Percentiles rank a stretch among this genome's conserved stretches.
Evolutionary conservation across 192 early-diverging fungal genomes (phyloP).

Genomic region (Pilaira anomala): DNA sequence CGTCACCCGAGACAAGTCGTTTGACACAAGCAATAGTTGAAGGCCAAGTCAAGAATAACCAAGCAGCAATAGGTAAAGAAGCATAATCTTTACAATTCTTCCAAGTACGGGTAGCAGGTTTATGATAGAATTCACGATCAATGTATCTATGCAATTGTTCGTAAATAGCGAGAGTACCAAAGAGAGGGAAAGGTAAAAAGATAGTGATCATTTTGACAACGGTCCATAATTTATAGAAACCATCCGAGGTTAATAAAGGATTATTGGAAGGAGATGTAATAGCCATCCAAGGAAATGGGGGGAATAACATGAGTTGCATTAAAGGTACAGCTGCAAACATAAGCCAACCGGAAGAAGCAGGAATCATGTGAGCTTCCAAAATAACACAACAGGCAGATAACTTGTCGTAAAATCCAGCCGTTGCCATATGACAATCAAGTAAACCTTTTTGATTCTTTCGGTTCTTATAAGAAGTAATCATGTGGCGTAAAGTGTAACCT

Average conservation of each 20-base stretch:
- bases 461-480: background rate
- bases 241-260: constrained; percentile 37
- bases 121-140: constrained; percentile 39
- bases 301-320: constrained; percentile 42
- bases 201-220: constrained; percentile 41
- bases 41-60: constrained; percentile 50
- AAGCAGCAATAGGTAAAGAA: constrained; percentile 42
- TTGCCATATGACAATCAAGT: constrained; percentile 1
- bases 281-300: constrained; percentile 25
- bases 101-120: constrained; percentile 36
- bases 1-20: constrained; percentile 31
- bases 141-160: constrained; percentile 41
- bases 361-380: constrained; percentile 54
- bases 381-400: constrained; percentile 40
- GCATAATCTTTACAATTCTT: constrained; percentile 37
- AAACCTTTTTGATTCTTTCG: background rate
- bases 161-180: constrained; percentile 41
- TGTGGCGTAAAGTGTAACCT: constrained; percentile 49
- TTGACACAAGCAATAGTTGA: constrained; percentile 43
- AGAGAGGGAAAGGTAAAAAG: constrained; percentile 40
- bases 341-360: constrained; percentile 49
- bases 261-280: constrained; percentile 27
- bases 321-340: constrained; percentile 53
- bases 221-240: constrained; percentile 37
- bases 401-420: constrained; percentile 32